These are phyloP conservation scores for Cutaneotrichosporon arboriforme DNA, from an alignment of 1,284 basidiomycete species.

Conservation along the genomic window DNA sequence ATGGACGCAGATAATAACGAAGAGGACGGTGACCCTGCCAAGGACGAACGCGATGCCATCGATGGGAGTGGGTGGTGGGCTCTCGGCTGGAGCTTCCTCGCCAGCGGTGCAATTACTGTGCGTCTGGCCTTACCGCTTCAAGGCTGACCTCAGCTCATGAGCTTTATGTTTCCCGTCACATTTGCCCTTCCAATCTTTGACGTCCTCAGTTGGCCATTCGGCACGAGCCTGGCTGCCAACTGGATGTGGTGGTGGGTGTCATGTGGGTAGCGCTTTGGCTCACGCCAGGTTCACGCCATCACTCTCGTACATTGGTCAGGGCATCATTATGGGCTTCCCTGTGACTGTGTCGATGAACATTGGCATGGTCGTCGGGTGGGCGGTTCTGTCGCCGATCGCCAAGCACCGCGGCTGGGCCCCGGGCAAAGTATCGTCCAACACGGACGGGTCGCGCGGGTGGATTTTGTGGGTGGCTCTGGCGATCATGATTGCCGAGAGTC, in stretches of 20 bases:
- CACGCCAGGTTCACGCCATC: conserved; percentile 69
- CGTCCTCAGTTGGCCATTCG: conserved; percentile 51
- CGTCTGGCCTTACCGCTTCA: conserved; percentile 32
- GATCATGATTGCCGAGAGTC: conserved; percentile 84
- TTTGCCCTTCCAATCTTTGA: conserved; percentile 90
- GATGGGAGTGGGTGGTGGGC: conserved; percentile 64
- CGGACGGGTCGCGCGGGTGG: conserved; percentile 80
- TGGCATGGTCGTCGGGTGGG: conserved; percentile 96
- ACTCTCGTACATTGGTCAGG: conserved; percentile 84
- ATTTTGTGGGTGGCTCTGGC: conserved; percentile 91
- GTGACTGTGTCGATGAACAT: conserved; percentile 90
- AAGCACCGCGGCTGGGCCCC: conserved; percentile 83
- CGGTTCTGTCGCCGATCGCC: conserved; percentile 76
- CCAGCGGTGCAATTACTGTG: conserved; percentile 66
- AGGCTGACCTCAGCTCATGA: conserved; percentile 48
- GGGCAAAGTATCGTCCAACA: conserved; percentile 76
- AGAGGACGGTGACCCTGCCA: conserved; percentile 31
- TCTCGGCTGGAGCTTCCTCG: conserved; percentile 67
- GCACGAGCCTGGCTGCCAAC: conserved; percentile 60
- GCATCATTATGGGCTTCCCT: conserved; percentile 96
- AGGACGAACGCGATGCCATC: conserved; percentile 44
- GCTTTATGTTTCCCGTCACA: conserved; percentile 79
- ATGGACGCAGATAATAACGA: not conserved
- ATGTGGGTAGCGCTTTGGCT: not conserved
- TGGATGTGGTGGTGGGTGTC: conserved; percentile 76